Percentiles rank a stretch among this genome's conserved stretches.
Evolutionary conservation across 805 yeast species (phyloP).

Genomic region (Cyberlindnera mycetangii): DNA sequence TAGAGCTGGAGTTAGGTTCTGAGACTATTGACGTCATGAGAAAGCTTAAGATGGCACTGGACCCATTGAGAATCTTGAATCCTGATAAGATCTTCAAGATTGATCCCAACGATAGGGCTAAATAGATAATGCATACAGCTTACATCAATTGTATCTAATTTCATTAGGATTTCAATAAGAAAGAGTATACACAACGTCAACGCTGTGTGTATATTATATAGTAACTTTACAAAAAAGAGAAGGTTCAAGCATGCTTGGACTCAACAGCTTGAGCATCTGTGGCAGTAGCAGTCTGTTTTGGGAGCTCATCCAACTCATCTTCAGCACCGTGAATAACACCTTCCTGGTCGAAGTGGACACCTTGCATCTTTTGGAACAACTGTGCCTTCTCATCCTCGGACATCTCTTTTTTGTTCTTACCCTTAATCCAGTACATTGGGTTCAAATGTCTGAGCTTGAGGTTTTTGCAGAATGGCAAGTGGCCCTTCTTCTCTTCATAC

Average conservation of each 20-base stretch:
- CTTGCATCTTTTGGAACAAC: constrained; percentile 45
- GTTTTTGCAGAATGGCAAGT: constrained; percentile 64
- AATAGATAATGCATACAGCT: too few species aligned
- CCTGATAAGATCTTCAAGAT: constrained; percentile 77
- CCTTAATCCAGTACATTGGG: constrained; percentile 72
- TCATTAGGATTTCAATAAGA: too few species aligned
- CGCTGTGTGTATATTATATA: not conserved
- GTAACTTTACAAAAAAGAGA: not conserved
- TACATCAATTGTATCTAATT: too few species aligned
- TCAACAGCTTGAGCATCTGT: not conserved
- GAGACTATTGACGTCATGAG: constrained; percentile 72
- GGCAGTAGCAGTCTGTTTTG: not conserved
- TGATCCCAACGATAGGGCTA: constrained; percentile 41
- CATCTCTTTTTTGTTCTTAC: constrained; percentile 60
- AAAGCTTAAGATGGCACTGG: constrained; percentile 64
- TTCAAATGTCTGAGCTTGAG: constrained; percentile 50
- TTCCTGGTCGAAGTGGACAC: constrained; percentile 33
- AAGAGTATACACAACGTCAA: not conserved
- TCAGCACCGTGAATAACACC: constrained; percentile 28
- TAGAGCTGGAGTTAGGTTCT: constrained; percentile 61
- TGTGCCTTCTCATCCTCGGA: constrained; percentile 48
- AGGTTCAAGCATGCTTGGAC: too few species aligned
- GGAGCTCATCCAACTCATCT: constrained; percentile 1
- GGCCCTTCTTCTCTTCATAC: constrained; percentile 82
- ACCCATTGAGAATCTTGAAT: constrained; percentile 68